Evolutionary conservation across 495 filamentous ascomycete species (phyloP), one percentile per base, ranked within the genome.

Genomic region (Darksidea phi): DNA sequence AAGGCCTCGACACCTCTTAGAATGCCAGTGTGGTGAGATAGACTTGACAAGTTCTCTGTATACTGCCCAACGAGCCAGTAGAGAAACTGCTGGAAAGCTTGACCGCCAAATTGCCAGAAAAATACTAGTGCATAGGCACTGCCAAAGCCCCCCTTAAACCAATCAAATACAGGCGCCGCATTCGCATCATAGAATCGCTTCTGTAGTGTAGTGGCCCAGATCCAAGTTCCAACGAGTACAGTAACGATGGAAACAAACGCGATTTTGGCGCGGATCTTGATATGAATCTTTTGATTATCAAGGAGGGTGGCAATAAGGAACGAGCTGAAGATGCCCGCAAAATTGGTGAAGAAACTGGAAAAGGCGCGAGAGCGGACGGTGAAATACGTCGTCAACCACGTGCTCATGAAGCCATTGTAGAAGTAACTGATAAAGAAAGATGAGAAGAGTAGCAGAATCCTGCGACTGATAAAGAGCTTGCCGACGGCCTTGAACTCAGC

Each of bases 371-470:
- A 55, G 48, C 72, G 72, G 20, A 74, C 72, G 24, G 72, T 73
- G 47, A 74, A 74, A 66, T 74, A 73, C 25, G 42, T 61, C 0
- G 72, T 73, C 11, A 74, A 51, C 59, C 67, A 74, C 0, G 72
- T 71, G 58, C 64, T 68, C 8, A 63, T 59, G 60, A 70, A 74
- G 24, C 72, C 72, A 59, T 72, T 72, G 65, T 74, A 74, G 59
- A 74, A 71, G 50, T 70, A 74, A 36, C 61, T 67, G 50, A 72
- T 67, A 63, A 73, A 73, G 63, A 73, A 72, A 6, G 71, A 69
- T n/a, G 67, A 69, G 11, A 74, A 61, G 34, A 74, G 58, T 0
- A 71, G 42, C 26, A 71, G 58, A n/a, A 70, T 61, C 15, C 70
- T 59, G 0, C 70, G 57, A 13, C 59, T 65, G 0, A 38, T 45